Base-by-base conservation (phyloP, 805 yeast species). In the Wickerhamomyces sydowiorum region DNA sequence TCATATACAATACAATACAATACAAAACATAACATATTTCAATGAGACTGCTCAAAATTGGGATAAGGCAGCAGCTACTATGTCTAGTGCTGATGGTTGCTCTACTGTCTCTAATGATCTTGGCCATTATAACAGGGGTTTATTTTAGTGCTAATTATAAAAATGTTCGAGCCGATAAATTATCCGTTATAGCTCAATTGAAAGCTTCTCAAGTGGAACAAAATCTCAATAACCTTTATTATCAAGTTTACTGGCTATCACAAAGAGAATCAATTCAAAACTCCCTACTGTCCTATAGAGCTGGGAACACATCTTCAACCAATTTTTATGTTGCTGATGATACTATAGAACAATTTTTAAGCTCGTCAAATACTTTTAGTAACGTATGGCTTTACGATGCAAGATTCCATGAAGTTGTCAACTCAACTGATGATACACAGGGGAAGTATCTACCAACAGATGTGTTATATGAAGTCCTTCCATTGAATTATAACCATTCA, bases 191-290 rank as follows among this genome's bases (percentile, higher is more conserved):
- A 18, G 85, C 96, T 2, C 85, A 85, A 59, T 66, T 89, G 42
- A 88, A 87, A 60, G 78, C 91, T 0, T 75, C 90, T 0, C 96
- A 89, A 60, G 67, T 88, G 18, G 73, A 72, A 41, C 96, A 87
- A 61, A 74, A 78, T 32, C 65, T 86, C 44, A 75, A 75, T 44
- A 73, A 70, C 46, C 66, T 77, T 22, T 82, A 78, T 57, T 85
- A 81, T 55, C 95, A 87, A 60, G 73, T 81, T 3, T 72, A 73
- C 43, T 80, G 84, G 68, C 64, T 88, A 9, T 65, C 86, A 1
- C 68, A 78, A 3, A 72, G 81, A 50, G 85, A 79, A 43, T 60
- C 80, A 1, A 57, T 89, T 8, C 82, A 80, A 47, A 52, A 61
- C 13, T 79, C 93, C 0, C 64, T 88, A 37, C 69, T 80, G 2